Base-by-base conservation (phyloP, 164 flowering plant species). In the Vitis rotundifolia region DNA sequence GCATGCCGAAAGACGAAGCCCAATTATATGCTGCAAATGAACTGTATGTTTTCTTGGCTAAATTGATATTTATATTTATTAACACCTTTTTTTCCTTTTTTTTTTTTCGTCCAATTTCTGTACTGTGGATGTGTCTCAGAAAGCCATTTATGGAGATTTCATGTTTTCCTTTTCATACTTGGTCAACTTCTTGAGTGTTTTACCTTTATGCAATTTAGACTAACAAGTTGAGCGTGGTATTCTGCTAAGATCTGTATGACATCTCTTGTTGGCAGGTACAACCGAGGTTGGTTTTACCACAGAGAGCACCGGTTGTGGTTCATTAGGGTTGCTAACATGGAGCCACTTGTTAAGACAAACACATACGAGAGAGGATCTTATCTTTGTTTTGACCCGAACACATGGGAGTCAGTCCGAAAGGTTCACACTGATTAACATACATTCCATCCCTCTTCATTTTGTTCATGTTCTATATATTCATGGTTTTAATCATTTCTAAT, bases 1-100 rank as follows among this genome's bases (percentile, higher is more conserved):
- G 99, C 83, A 93, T 96, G 98, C 99, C 99, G 3, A 96, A 81
- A 80, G 99, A 96, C 71, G 98, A 96, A 81, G 97, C 94, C 18
- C 99, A 96, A 75, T 73, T 96, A 72, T 90, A 84, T 71, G 97
- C 98, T 57, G 94, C 99, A 14, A 82, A 88, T 84, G 97, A 93
- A 82, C 84, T 93, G 99, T 93, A 93, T 70, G 90, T 54, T 57
- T 70, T 69, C 57, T 37, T 13, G 44, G 44, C 44, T 37, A 37
- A 37, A 37, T 37, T 37, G 3, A 37, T 37, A 3, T 37, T 37
- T 37, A 37, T 37, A 37, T 37, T 37, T 37, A 37, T 37, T 37
- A 37, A 37, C 44, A 37, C 44, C 44, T 37, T 6, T 37, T 48
- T 15, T 64, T 9, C 14, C 53, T 2, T 63, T 64, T 64, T 51